Conservation (phyloP, 1,284 basidiomycete genomes). For the Fereydounia khargensis region DNA sequence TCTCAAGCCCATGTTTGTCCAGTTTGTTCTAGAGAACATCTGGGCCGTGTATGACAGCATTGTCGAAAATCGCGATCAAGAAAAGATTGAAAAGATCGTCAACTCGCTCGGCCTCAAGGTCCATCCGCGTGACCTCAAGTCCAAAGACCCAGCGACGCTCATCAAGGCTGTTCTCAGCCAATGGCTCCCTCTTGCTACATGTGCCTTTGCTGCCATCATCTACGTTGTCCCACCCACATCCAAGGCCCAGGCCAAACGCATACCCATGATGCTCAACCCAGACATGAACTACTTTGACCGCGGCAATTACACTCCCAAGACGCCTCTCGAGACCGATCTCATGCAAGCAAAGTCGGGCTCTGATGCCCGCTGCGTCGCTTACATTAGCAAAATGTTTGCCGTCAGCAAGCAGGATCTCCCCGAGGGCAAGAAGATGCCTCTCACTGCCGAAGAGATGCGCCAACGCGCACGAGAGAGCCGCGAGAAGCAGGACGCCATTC, state of each 20-base stretch:
- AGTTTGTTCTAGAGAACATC: conserved; percentile 94
- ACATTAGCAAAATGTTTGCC: conserved; percentile 99
- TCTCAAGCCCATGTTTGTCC: conserved; percentile 95
- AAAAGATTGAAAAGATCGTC: conserved; percentile 87
- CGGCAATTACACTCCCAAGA: conserved; percentile 30
- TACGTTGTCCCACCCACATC: conserved; percentile 86
- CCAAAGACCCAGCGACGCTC: conserved; percentile 82
- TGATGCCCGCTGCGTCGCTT: conserved; percentile 61
- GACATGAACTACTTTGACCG: conserved; percentile 64
- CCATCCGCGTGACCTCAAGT: conserved; percentile 80
- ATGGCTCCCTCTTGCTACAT: conserved; percentile 92
- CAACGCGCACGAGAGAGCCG: conserved; percentile 62
- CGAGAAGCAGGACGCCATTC: conserved; percentile 28
- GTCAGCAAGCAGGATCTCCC: conserved; percentile 77
- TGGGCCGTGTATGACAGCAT: conserved; percentile 79
- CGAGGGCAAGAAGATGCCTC: conserved; percentile 62
- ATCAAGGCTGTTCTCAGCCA: conserved; percentile 86
- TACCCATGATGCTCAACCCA: conserved; percentile 92
- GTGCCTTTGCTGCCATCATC: conserved; percentile 86
- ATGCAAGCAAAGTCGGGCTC: conserved; percentile 61
- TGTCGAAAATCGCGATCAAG: conserved; percentile 40
- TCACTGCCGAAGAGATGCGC: conserved; percentile 86
- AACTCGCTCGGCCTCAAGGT: conserved; percentile 79
- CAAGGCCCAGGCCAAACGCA: conserved; percentile 74
- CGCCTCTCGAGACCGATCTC: conserved; percentile 71